Percentiles rank a stretch among this genome's conserved stretches.
These are phyloP conservation scores for Globisporangium viniferum DNA, from an alignment of 352 stramenopile species.

Conservation along the genomic window DNA sequence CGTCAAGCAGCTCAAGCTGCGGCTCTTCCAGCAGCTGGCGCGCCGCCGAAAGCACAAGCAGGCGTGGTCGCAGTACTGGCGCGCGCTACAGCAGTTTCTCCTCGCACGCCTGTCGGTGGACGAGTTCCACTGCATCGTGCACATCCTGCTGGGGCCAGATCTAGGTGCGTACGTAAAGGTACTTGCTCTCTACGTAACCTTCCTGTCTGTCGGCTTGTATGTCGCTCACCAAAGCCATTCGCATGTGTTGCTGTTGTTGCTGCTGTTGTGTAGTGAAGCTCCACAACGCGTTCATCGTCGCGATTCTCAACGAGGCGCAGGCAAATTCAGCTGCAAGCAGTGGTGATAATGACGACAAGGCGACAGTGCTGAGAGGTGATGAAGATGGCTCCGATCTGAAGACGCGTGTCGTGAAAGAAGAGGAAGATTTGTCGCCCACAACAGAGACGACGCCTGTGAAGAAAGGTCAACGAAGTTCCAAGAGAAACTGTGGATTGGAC, in stretches of 20 bases:
- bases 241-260: background rate
- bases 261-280: conserved; percentile 27
- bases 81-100: conserved; percentile 53
- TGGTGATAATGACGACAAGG: background rate
- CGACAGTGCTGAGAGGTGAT: background rate
- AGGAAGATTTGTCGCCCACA: background rate
- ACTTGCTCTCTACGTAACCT: too few relatives aligned
- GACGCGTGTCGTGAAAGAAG: background rate
- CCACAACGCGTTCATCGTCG: conserved; percentile 62
- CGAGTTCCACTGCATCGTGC: conserved; percentile 51
- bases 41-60: conserved; percentile 28
- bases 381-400: background rate
- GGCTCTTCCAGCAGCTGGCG: conserved; percentile 64
- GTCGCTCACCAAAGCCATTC: too few relatives aligned
- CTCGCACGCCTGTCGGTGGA: conserved; percentile 45
- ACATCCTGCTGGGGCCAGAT: conserved; percentile 41
- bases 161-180: conserved; percentile 27
- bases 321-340: background rate
- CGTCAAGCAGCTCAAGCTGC: conserved; percentile 50
- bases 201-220: background rate
- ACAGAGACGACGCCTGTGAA: background rate
- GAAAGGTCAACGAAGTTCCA: background rate
- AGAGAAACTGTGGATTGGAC: background rate
- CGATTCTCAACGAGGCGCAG: conserved; percentile 40
- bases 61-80: conserved; percentile 61